Evolutionary conservation across 2,329 filamentous ascomycete species (phyloP), one percentile per base, ranked within the genome.

Genomic region (Claviceps quebecensis): DNA sequence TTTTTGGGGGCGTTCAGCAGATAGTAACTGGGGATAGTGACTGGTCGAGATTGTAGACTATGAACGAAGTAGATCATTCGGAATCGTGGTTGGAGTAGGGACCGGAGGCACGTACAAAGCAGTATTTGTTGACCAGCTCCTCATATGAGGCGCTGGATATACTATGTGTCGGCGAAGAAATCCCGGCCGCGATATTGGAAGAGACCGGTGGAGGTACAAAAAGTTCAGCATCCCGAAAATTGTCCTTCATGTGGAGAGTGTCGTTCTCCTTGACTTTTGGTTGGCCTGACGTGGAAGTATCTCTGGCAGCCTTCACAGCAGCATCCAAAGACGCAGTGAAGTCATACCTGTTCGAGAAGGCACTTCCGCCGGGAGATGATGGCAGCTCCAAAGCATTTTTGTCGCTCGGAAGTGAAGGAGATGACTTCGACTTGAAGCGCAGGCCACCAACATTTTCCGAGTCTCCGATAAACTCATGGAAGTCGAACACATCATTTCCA

Each of bases 41-140:
- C 3, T 4, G 22, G 13, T 26, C 26, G 26, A 47, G 11, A 8
- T 23, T 19, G 23, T 5, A 19, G 37, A 48, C 51, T 55, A 58
- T n/a, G 47, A 53, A 52, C 41, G 50, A 53, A 44, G 56, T 49
- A 26, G 56, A 52, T 48, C 56, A 39, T 13, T 54, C 51, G 55
- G 56, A 45, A 49, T 58, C 57, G 60, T 45, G 41, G 22, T 57
- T 61, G 61, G 60, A 58, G 52, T 61, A 60, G 50, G 62, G 58
- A 59, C 65, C 65, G 58, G 68, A 69, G 64, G 77, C 77, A 95
- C 91, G 82, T 91, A 96, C 91, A 81, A 97, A 98, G 78, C 93
- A 98, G 77, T 95, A 98, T 75, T 95, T 96, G 75, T 95, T 90
- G 68, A 98, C 86, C 58, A 98, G 79, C 71, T 98, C 93, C 70